A percentile compares a stretch with the other conserved stretches of the same genome.
phyloP scores from a whole-genome alignment of 768 basidiomycete genomes.

The Paxillus rubicundulus region DNA sequence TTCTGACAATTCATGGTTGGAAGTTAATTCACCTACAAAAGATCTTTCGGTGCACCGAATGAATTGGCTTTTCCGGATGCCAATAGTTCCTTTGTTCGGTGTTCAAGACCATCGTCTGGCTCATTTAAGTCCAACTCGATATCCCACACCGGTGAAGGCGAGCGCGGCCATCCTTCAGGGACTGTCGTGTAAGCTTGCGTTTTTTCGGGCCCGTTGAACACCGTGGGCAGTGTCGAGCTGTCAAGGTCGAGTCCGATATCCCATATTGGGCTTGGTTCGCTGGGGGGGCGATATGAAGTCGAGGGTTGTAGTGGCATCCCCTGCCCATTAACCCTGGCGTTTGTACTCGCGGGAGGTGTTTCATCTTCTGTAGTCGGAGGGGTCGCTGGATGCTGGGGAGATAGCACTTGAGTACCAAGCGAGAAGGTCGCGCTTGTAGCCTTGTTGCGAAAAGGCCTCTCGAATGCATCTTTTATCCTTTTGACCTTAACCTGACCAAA shows the following conservation, averaged over 20 bases:
- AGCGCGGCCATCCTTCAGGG: constrained; percentile 13
- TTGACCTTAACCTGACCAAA: constrained; percentile 93
- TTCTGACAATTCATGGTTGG: no score
- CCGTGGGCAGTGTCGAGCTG: constrained; percentile 19
- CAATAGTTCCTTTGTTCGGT: not conserved
- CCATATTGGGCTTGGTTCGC: constrained; percentile 63
- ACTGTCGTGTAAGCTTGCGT: not conserved
- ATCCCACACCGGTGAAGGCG: constrained; percentile 34
- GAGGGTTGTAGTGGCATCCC: constrained; percentile 7
- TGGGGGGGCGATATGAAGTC: constrained; percentile 17
- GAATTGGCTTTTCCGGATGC: not conserved
- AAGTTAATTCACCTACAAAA: not conserved
- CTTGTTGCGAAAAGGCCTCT: constrained; percentile 78
- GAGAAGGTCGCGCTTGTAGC: constrained; percentile 48
- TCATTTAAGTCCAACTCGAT: constrained; percentile 48
- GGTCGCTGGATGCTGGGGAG: not conserved
- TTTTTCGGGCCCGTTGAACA: not conserved
- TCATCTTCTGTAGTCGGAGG: not conserved
- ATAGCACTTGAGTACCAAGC: constrained; percentile 24
- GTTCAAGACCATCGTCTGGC: not conserved
- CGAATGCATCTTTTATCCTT: constrained; percentile 87
- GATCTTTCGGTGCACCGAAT: not conserved
- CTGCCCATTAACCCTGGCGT: constrained; percentile 21
- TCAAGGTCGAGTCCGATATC: constrained; percentile 66
- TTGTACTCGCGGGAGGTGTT: not conserved